Evolutionary conservation across 306 rosid genomes (phyloP), one percentile per base, ranked within the genome.

Genomic region (Cicer yamashitae): DNA sequence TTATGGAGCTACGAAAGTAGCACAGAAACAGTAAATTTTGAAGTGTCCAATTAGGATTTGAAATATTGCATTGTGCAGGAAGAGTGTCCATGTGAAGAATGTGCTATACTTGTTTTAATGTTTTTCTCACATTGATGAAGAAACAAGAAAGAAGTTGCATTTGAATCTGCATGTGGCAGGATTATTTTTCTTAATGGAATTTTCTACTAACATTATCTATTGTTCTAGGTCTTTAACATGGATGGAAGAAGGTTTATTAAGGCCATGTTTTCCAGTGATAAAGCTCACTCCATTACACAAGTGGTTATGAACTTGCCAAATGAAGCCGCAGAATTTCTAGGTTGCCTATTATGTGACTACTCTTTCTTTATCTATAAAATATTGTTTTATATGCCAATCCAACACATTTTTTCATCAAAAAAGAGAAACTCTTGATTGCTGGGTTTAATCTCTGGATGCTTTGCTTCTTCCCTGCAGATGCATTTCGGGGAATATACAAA

Each of bases 221-320:
- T 61, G 66, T 79, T 74, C 39, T 76, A 94, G 99, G 91, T 86
- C 81, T 94, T 90, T 70, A 94, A 92, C 85, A 92, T 92, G 97
- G 99, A 92, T 34, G 99, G 93, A 77, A 91, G 99, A 86, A 91
- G 99, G 81, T 92, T 94, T 93, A 92, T 94, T 60, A 68, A 61
- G 56, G 90, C 99, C 51, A 82, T 91, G 86, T 91, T 71, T 88
- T 70, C 87, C 73, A 89, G 96, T 83, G 92, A 90, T 69, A 84
- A 89, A 82, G 94, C 97, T 62, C 81, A 71, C 47, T 82, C 91
- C 70, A 86, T 94, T 61, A 90, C 99, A 25, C 96, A 94, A 80
- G 93, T 94, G 71, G 93, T 94, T 53, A 92, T 94, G 99, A 94
- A 94, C 84, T 89, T 94, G 87, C 99, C 99, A 7, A 90, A 88